phyloP scores from a whole-genome alignment of 2,329 filamentous ascomycete genomes.

The Byssothecium circinans region DNA sequence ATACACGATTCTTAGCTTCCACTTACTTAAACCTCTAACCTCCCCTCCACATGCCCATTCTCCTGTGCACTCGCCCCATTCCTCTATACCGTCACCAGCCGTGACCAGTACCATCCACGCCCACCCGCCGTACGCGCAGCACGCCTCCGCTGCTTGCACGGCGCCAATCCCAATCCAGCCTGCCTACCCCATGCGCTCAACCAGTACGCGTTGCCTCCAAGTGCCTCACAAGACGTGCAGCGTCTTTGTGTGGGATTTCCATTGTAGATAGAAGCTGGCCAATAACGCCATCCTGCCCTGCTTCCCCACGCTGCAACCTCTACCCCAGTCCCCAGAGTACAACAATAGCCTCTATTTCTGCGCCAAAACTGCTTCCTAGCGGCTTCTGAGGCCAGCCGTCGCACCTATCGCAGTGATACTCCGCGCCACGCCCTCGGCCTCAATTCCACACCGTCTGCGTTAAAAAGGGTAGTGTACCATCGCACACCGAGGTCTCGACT shows the following conservation, averaged over 20 bases:
- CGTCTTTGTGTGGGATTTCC: conserved; percentile 22
- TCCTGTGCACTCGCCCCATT: conserved; percentile 1
- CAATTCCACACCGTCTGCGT: conserved; percentile 7
- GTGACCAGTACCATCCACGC: conserved; percentile 20
- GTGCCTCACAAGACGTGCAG: conserved; percentile 27
- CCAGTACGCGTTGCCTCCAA: conserved; percentile 23
- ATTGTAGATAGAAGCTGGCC: conserved; percentile 22
- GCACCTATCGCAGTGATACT: conserved; percentile 23
- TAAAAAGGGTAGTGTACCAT: conserved; percentile 14
- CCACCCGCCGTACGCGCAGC: conserved; percentile 33
- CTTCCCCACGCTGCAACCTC: conserved; percentile 31
- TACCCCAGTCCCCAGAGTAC: conserved; percentile 31
- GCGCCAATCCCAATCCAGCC: conserved; percentile 10
- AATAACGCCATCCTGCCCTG: conserved; percentile 27
- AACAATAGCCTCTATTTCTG: conserved; percentile 15
- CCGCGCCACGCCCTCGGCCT: conserved; percentile 14
- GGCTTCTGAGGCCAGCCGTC: conserved; percentile 14
- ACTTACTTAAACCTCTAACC: conserved; percentile 28
- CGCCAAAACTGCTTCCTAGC: conserved; percentile 17
- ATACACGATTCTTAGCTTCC: conserved; percentile 27
- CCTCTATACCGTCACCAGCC: conserved; percentile 5
- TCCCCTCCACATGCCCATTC: neutral
- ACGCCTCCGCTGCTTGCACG: neutral
- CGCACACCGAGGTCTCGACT: conserved; percentile 10
- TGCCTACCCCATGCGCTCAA: conserved; percentile 28